Base-by-base conservation (phyloP, 805 yeast species). In the Sugiyamaella qingdaonensis region DNA sequence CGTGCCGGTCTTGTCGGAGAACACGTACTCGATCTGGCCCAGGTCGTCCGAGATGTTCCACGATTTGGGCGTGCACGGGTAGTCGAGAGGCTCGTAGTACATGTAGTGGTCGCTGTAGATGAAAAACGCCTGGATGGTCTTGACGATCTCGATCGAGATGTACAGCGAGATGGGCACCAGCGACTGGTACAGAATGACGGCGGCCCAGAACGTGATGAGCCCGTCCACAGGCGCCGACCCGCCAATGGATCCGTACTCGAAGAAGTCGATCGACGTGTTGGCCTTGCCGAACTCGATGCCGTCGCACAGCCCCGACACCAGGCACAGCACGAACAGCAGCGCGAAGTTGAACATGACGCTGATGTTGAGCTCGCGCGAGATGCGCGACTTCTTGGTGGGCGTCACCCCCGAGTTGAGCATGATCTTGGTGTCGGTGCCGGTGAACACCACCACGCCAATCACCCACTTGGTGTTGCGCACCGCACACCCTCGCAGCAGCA, bases 21-120 rank as follows among this genome's bases (percentile, higher is more conserved):
- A 86, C 33, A 86, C 78, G 64, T 86, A 86, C 68, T 86, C 95
- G 58, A 86, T 83, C 67, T 87, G 95, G 16, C 95, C 95, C 61
- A 86, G 73, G 65, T 86, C 95, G 68, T 86, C 95, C 5, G 92
- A 85, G 48, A 86, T 86, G 62, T 83, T 84, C 95, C 95, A 86
- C 0, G 91, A 78, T 62, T 86, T 86, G 2, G 95, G 92, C 0
- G 84, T 79, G 68, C 95, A 87, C 0, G 92, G 91, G 62, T 80
- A 85, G 67, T 87, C 90, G 46, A 85, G 70, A 47, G 72, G 78
- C 44, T 76, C 82, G 60, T 86, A 82, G 65, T 86, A 87, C 85
- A 86, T 81, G 57, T 78, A 76, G 31, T 74, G 73, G 66, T 86
- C 95, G 1, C 85, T 78, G 65, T 78, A 85, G 58, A 86, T 87